Conservation (phyloP, 2,329 filamentous ascomycete genomes). For the Ustulina deusta region DNA sequence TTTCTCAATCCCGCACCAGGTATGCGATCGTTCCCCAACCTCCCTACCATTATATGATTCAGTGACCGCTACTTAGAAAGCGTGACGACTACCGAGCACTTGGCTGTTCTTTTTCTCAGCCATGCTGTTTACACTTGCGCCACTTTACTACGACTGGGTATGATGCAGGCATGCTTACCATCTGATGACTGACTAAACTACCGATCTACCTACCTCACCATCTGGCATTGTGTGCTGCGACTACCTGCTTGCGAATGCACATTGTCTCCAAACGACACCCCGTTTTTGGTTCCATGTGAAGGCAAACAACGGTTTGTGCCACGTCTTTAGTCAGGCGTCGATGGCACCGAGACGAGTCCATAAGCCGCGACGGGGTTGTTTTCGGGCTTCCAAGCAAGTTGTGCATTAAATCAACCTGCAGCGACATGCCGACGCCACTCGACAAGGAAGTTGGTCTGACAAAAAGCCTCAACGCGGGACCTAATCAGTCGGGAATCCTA, state of each 20-base stretch:
- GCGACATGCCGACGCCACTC: conserved; percentile 27
- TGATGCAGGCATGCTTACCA: conserved; percentile 21
- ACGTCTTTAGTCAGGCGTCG: not conserved
- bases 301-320: not conserved
- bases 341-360: conserved; percentile 5
- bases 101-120: conserved; percentile 25
- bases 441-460: conserved; percentile 31
- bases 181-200: conserved; percentile 15
- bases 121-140: conserved; percentile 21
- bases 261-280: not conserved
- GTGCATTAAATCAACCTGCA: conserved; percentile 21
- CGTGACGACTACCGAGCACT: not conserved
- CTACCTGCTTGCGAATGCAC: not conserved
- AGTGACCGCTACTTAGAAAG: not conserved
- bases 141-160: not conserved
- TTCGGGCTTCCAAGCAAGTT: conserved; percentile 14
- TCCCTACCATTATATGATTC: not conserved
- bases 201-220: not conserved
- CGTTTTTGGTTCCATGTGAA: not conserved
- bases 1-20: too few relatives aligned
- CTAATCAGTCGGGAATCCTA: conserved; percentile 28
- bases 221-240: not conserved
- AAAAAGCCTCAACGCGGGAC: conserved; percentile 32
- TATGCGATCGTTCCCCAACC: not conserved
- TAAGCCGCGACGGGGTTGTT: conserved; percentile 5